Conservation (phyloP, 345 rosid species). For the Arabidopsis arenosa region DNA sequence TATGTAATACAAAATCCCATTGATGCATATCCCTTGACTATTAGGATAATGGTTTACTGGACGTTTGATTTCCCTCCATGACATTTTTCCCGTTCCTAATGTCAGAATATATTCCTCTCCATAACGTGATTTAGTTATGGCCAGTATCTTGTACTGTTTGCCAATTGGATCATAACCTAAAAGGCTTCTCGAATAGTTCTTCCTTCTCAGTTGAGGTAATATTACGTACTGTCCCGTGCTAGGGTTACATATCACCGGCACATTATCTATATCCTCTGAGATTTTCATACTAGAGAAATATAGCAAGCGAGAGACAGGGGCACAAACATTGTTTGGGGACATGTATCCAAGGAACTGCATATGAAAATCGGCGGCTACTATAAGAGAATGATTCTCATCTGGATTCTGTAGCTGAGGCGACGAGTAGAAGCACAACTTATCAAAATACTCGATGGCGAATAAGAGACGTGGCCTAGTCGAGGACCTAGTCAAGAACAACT, state of each 20-base stretch:
- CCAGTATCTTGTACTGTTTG: neutral
- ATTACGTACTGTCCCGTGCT: neutral
- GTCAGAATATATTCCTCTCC: neutral
- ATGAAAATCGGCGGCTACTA: neutral
- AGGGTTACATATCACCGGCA: neutral
- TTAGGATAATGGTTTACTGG: neutral
- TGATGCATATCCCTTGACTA: neutral
- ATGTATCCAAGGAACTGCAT: neutral
- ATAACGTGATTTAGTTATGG: neutral
- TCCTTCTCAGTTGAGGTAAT: neutral
- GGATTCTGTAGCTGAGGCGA: neutral
- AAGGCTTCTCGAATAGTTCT: neutral
- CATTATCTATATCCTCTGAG: neutral
- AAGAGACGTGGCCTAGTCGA: neutral
- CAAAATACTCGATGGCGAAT: neutral
- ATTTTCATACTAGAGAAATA: neutral
- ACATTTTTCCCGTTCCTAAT: neutral
- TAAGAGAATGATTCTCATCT: neutral
- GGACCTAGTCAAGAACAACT: neutral
- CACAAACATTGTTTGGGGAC: neutral
- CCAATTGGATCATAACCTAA: conserved; percentile 10
- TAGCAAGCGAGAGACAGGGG: neutral
- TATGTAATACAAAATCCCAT: neutral
- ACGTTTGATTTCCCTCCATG: neutral
- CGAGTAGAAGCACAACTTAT: neutral